Percentiles rank a stretch among this genome's conserved stretches.
Evolutionary conservation across 768 basidiomycete species (phyloP).

Genomic region (Mrakia frigida): DNA sequence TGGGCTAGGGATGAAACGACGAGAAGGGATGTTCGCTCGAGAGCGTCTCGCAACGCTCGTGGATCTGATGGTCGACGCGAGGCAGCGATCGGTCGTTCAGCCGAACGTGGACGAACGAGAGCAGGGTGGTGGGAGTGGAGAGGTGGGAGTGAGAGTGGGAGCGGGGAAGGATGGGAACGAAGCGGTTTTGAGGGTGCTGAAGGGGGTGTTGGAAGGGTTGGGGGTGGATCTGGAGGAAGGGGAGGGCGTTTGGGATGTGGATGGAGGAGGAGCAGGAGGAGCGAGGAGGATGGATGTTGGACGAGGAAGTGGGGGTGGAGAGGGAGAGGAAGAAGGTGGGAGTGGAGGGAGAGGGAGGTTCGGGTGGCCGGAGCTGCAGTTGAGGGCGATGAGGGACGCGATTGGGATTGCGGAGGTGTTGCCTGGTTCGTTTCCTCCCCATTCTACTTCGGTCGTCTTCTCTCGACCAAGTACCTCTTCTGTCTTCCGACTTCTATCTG

Average conservation of each 20-base stretch:
- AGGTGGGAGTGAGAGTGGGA: slow-evolving; percentile 43
- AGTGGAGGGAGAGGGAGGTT: slow-evolving; percentile 48
- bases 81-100: slow-evolving; percentile 47
- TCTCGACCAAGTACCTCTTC: background rate
- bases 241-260: background rate
- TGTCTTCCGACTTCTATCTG: too few relatives aligned
- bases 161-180: slow-evolving; percentile 67
- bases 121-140: slow-evolving; percentile 34
- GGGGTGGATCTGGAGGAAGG: slow-evolving; percentile 54
- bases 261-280: background rate
- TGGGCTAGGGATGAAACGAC: slow-evolving; percentile 75
- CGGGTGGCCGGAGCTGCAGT: slow-evolving; percentile 93
- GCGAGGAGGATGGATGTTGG: background rate
- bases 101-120: background rate
- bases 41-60: slow-evolving; percentile 79
- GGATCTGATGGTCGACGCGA: slow-evolving; percentile 78
- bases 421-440: slow-evolving; percentile 57
- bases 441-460: background rate
- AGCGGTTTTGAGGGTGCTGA: slow-evolving; percentile 54
- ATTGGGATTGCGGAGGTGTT: slow-evolving; percentile 85
- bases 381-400: slow-evolving; percentile 87
- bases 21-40: slow-evolving; percentile 78
- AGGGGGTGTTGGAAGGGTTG: slow-evolving; percentile 42
- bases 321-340: background rate
- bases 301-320: background rate